These are phyloP conservation scores for Talaromyces proteolyticus DNA, from an alignment of 495 filamentous ascomycete species.

Conservation along the genomic window DNA sequence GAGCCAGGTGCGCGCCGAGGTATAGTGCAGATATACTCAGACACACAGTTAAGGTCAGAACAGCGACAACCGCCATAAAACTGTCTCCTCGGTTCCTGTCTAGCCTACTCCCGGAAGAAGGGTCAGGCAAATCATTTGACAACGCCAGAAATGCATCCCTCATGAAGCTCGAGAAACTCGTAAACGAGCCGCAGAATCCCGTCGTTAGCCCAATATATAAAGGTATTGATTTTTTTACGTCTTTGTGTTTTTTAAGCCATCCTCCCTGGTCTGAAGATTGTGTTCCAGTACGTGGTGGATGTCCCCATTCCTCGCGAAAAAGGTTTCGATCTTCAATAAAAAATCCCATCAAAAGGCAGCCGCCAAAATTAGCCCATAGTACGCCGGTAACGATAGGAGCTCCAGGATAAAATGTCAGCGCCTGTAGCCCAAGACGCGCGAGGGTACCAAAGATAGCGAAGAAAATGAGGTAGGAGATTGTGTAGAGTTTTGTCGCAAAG, in stretches of 20 bases:
- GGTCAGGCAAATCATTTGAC: constrained; percentile 63
- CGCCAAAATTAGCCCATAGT: constrained; percentile 89
- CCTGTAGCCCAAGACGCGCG: constrained; percentile 73
- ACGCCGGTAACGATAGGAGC: constrained; percentile 68
- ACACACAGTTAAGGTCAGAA: constrained; percentile 61
- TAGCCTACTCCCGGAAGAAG: constrained; percentile 19
- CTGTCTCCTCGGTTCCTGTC: constrained; percentile 51
- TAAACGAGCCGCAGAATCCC: constrained; percentile 91
- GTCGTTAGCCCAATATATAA: constrained; percentile 89
- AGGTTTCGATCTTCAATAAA: constrained; percentile 72
- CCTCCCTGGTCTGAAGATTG: constrained; percentile 12
- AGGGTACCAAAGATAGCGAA: constrained; percentile 88
- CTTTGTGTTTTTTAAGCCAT: constrained; percentile 43
- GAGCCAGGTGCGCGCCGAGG: constrained; percentile 72
- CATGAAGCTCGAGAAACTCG: constrained; percentile 87
- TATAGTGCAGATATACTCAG: constrained; percentile 64
- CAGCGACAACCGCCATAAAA: constrained; percentile 70
- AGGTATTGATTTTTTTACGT: constrained; percentile 75
- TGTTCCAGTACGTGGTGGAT: constrained; percentile 10
- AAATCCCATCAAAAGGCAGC: constrained; percentile 80
- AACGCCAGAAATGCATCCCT: constrained; percentile 81
- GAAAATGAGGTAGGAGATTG: constrained; percentile 72
- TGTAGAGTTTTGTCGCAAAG: constrained; percentile 67
- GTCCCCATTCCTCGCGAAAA: constrained; percentile 64
- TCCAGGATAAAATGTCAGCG: constrained; percentile 74